A percentile compares a stretch with the other conserved stretches of the same genome.
phyloP scores from a whole-genome alignment of 805 yeast species.

The Naumovozyma castellii region DNA sequence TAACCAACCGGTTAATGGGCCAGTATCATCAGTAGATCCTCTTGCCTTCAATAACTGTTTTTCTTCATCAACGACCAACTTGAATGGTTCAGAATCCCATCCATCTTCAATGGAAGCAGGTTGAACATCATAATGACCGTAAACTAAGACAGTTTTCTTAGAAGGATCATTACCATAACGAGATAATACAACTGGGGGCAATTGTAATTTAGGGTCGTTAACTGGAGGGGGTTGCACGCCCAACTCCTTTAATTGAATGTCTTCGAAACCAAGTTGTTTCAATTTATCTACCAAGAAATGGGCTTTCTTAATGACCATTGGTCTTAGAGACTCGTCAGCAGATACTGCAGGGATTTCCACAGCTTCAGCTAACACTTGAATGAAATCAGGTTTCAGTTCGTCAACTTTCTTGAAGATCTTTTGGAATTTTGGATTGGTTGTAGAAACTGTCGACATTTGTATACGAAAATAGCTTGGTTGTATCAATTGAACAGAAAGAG shows the following conservation, averaged over 20 bases:
- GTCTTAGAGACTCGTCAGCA: conserved; percentile 79
- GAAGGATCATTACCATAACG: conserved; percentile 72
- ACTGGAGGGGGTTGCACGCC: conserved; percentile 93
- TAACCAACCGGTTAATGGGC: conserved; percentile 96
- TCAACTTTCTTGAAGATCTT: conserved; percentile 48
- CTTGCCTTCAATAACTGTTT: conserved; percentile 74
- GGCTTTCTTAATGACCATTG: conserved; percentile 84
- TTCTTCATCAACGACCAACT: conserved; percentile 49
- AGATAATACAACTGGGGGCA: conserved; percentile 94
- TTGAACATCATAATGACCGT: conserved; percentile 98
- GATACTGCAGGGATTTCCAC: conserved; percentile 93
- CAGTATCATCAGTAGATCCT: conserved; percentile 96
- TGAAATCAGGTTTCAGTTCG: conserved; percentile 65
- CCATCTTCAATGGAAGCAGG: conserved; percentile 92
- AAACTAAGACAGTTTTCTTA: conserved; percentile 82
- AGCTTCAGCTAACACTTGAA: conserved; percentile 67
- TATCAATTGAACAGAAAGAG: background rate
- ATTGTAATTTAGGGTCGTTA: conserved; percentile 49
- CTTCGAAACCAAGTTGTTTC: conserved; percentile 63
- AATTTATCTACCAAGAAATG: conserved; percentile 67
- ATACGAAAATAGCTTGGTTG: background rate
- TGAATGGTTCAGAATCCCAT: conserved; percentile 90
- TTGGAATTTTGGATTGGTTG: conserved; percentile 12
- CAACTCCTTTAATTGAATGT: conserved; percentile 69
- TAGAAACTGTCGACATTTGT: conserved; percentile 7